Base-by-base conservation (phyloP, 2,329 filamentous ascomycete genomes). In the Arthrobotrys megalospora region DNA sequence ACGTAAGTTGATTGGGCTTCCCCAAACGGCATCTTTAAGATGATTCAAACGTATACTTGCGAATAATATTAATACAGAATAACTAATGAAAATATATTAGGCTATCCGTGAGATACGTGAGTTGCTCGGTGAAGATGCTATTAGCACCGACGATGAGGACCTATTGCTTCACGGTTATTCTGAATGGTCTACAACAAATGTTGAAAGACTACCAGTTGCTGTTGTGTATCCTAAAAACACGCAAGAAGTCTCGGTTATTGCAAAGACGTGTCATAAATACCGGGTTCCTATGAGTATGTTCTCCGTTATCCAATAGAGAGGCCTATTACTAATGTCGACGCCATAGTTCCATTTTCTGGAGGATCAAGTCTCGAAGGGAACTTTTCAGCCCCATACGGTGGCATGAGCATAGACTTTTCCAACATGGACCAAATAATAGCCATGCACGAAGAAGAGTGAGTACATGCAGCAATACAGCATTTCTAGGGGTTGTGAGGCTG, bases 341-440 rank as follows among this genome's bases (percentile, higher is more conserved):
- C 21, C 14, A 58, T 28, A 81, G 80, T 96, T 76, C 91, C 93
- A 0, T 97, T 92, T 83, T 96, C 93, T 0, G 94, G 93, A 1
- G 94, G 94, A 12, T 92, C 93, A 0, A 95, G 92, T 80, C 86
- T 97, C 0, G 94, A 97, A 84, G 94, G 92, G 12, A 96, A 97
- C 83, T 97, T 97, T 84, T 92, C 93, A 0, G 93, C 94, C 12
- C 93, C 93, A 0, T 92, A 91, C 82, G 94, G 94, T 11, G 94
- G 94, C 11, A 89, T 97, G 82, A 95, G 92, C 80, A 92, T 97
- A 63, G 94, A 97, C 83, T 97, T 97, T 83, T 89, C 90, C 0
- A 90, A 89, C 82, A 97, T 97, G 94, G 91, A 97, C 83, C 87
- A 90, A 82, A 91, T 97, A 28, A 81, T 97, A 34, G 87, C 90